Conservation (phyloP, 2,329 filamentous ascomycete genomes). For the Verticillium isaacii region DNA sequence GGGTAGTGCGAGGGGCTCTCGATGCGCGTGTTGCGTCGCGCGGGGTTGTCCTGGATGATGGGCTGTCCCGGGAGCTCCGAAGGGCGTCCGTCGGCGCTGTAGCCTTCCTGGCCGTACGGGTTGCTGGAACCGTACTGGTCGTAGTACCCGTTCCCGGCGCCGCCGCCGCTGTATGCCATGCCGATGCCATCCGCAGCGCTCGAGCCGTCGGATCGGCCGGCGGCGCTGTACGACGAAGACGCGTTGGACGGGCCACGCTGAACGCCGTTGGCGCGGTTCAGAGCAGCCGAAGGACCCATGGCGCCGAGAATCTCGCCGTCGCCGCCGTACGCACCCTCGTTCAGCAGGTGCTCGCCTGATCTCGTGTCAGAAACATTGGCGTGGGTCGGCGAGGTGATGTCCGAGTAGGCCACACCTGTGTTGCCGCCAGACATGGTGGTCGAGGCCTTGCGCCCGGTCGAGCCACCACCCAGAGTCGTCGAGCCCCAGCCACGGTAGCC, state of each 20-base stretch:
- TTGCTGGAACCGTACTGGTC: slow-evolving; percentile 55
- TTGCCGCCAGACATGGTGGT: slow-evolving; percentile 80
- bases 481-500: slow-evolving; percentile 96
- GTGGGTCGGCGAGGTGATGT: slow-evolving; percentile 64
- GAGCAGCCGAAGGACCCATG: slow-evolving; percentile 67
- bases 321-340: slow-evolving; percentile 46
- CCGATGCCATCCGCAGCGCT: slow-evolving; percentile 41
- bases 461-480: slow-evolving; percentile 57
- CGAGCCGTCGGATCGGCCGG: slow-evolving; percentile 67
- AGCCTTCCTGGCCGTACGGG: slow-evolving; percentile 46
- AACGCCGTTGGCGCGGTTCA: slow-evolving; percentile 63
- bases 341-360: slow-evolving; percentile 62
- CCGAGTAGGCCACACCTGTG: slow-evolving; percentile 58
- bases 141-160: slow-evolving; percentile 46
- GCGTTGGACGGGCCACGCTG: slow-evolving; percentile 91
- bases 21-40: slow-evolving; percentile 88
- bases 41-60: slow-evolving; percentile 88
- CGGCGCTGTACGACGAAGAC: slow-evolving; percentile 89
- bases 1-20: slow-evolving; percentile 87
- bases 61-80: slow-evolving; percentile 56
- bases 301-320: slow-evolving; percentile 81
- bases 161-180: slow-evolving; percentile 30
- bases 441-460: slow-evolving; percentile 76
- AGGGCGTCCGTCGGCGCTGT: slow-evolving; percentile 26
- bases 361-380: slow-evolving; percentile 63